phyloP scores from a whole-genome alignment of 169 alveolate genomes.

The Cryptosporidium parvum region DNA sequence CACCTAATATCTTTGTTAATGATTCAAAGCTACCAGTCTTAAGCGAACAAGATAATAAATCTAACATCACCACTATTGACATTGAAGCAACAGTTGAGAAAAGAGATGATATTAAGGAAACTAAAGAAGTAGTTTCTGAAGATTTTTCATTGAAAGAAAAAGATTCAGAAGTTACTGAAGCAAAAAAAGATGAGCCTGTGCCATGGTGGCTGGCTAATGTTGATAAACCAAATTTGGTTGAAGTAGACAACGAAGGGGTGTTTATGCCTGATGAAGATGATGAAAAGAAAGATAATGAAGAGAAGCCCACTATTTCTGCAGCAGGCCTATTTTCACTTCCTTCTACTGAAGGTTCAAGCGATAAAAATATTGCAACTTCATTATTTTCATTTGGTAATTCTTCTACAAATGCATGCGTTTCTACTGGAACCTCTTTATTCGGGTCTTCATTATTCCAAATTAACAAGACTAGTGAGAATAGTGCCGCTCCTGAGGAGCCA shows the following conservation, averaged over 20 bases:
- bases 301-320: constrained; percentile 2
- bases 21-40: not conserved
- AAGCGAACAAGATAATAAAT: not conserved
- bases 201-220: constrained; percentile 75
- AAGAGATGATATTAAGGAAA: constrained; percentile 50
- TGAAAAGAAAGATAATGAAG: not conserved
- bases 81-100: constrained; percentile 9
- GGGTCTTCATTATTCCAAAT: not conserved
- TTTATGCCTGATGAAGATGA: constrained; percentile 53
- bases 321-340: constrained; percentile 13
- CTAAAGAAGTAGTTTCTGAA: constrained; percentile 1
- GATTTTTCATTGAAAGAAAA: not conserved
- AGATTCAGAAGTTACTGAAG: constrained; percentile 6
- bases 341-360: not conserved
- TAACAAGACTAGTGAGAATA: not conserved
- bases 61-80: not conserved
- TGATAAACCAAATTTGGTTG: constrained; percentile 65
- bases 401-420: not conserved
- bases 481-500: not conserved
- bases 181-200: constrained; percentile 26
- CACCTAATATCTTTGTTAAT: not conserved
- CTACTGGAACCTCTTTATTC: not conserved
- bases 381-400: constrained; percentile 18
- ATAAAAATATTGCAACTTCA: not conserved
- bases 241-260: constrained; percentile 51